Base-by-base conservation (phyloP, 2,329 filamentous ascomycete species). In the Penicillium thymicola region DNA sequence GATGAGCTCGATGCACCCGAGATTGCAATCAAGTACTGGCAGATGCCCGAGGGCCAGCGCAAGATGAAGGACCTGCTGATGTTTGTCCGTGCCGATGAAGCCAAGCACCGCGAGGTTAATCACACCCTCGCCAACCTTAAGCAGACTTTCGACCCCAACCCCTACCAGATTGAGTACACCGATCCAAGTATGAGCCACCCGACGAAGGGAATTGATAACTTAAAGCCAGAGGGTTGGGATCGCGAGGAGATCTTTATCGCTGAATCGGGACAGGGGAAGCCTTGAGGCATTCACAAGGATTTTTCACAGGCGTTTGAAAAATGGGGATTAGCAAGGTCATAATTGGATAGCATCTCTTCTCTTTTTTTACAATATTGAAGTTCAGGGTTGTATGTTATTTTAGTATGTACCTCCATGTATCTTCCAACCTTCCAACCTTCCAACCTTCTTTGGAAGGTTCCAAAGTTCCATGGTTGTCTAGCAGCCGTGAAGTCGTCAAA, bases 31-130 rank as follows among this genome's bases (percentile, higher is more conserved):
- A 82, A 86, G 63, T 99, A 99, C 76, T 99, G 92, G 91, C 85
- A 89, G 41, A 97, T 99, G 86, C 92, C 92, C 0, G 88, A 96
- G 72, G 89, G 85, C 2, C 80, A 88, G 56, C 83, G 87, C 27
- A 89, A 86, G 2, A 96, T 99, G 90, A 84, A 82, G 66, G 91
- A 97, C 69, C 76, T 97, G 59, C 81, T 97, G 51, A 77, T 94
- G 49, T 97, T 97, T 72, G 89, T 97, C 64, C 84, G 92, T 30
- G 90, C 89, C n/a, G 89, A 93, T 69, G 92, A 96, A 75, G 90
- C 90, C 4, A 89, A 90, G 72, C 92, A 96, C 70, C 83, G 94
- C 34, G 94, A 96, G 70, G 93, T 97, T 66, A 97, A 99, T 76
- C 94, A 99, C 73, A 97, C 94, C 0, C 77, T 99, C 41, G 86